Conservation (phyloP, 2,329 filamentous ascomycete species). For the Botrytis fabae region DNA sequence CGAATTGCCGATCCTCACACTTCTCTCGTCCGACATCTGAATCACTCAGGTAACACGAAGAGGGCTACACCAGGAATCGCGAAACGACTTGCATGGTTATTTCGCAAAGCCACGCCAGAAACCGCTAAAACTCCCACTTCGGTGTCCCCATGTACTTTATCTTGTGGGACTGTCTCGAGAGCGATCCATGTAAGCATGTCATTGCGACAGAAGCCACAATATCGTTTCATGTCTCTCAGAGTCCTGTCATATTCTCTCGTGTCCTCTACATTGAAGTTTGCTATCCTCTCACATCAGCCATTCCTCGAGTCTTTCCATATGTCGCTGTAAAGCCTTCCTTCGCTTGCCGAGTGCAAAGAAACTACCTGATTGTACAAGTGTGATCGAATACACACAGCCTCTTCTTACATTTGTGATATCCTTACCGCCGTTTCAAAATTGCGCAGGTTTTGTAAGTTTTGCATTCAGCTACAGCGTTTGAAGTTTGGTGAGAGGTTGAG, state of each 20-base stretch:
- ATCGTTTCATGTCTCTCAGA: background rate
- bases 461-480: conserved; percentile 1
- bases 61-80: background rate
- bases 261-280: background rate
- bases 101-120: background rate
- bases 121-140: background rate
- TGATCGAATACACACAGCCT: background rate
- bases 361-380: background rate
- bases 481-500: background rate
- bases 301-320: background rate
- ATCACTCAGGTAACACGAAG: background rate
- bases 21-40: conserved; percentile 6
- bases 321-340: background rate
- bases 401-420: conserved; percentile 1
- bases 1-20: background rate
- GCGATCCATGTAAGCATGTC: conserved; percentile 1
- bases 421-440: conserved; percentile 9
- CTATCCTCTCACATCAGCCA: background rate
- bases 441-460: background rate
- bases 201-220: background rate
- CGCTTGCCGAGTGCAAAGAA: background rate
- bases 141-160: background rate
- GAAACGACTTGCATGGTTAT: background rate
- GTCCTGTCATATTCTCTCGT: background rate
- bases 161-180: conserved; percentile 5